Evolutionary conservation across 495 filamentous ascomycete genomes (phyloP), one percentile per base, ranked within the genome.

Genomic region (Daldinia childiae): DNA sequence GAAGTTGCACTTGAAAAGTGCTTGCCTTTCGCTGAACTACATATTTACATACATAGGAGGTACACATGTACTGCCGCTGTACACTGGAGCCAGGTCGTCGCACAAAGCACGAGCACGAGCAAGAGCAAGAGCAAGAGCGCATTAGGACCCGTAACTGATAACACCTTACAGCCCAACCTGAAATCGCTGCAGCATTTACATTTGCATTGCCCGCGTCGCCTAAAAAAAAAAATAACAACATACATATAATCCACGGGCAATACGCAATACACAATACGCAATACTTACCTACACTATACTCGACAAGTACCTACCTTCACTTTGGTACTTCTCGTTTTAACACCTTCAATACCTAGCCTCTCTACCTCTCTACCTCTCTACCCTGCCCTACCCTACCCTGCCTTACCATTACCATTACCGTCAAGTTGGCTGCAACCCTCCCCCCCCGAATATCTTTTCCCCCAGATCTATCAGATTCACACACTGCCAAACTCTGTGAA

Each of bases 381-480:
- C 17, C 30, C 38, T 41, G 29, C 12, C 50, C 51, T 55, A 41
- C 52, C 60, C 27, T 48, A 26, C 39, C 56, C 26, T 72, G 63
- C 64, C 64, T 63, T 72, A 41, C 62, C 64, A 62, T 63, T 72
- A 41, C 62, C 64, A 62, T 69, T 62, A 41, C 34, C 41, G 65
- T 69, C 57, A 19, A 56, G 59, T 62, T 64, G 65, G 70, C 62
- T 73, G 65, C 62, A 73, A 69, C 66, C 66, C 64, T 36, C 17
- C 30, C 29, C 29, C 29, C 56, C 56, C 61, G 36, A 71, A 56
- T 55, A 67, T 66, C 66, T 64, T 57, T 71, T 71, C 67, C 66
- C 68, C 68, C 58, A 74, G 68, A 74, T 74, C 66, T 70, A 74
- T 66, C 66, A 74, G 70, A 73, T 73, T 73, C 55, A 67, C 60